Evolutionary conservation across 306 rosid genomes (phyloP), one percentile per base, ranked within the genome.

Genomic region (Fragaria iinumae): DNA sequence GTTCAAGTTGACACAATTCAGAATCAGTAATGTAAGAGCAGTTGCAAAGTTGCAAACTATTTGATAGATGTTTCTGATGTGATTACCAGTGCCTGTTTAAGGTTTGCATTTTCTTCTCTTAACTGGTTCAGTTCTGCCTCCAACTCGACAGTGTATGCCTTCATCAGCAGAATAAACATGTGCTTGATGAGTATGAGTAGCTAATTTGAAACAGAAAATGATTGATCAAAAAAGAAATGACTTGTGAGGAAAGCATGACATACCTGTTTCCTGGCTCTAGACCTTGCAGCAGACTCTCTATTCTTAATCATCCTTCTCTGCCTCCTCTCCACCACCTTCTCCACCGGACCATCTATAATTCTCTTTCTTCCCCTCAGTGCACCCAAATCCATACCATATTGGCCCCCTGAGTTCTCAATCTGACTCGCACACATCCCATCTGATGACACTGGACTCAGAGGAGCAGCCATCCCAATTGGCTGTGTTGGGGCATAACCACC

Each of bases 261-360:
- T 32, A 92, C 97, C 95, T 95, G 98, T 89, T 92, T 95, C 84
- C 97, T 87, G 48, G 98, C 98, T 87, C 98, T 88, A 23, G 98
- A 95, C 78, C 98, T 89, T 3, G 97, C 97, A 0, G 98, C 98
- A 1, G 98, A 95, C 52, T 95, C 98, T 79, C 98, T 85, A 69
- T 92, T 95, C 90, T 95, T 92, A 27, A 95, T 95, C 98, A 95
- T 95, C 84, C 97, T 92, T 75, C 98, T 90, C 45, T 95, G 97
- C 79, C 98, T 87, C 80, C 98, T 89, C 89, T 95, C 98, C 29
- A 92, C 98, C 36, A 92, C 95, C 67, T 84, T 95, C 63, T 92
- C 98, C 67, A 95, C 92, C 4, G 90, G 92, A 67, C 97, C 98
- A 76, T 92, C 97, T 4, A 84, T 62, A 1, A 88, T 69, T 72